A percentile compares a stretch with the other conserved stretches of the same genome.
Evolutionary conservation across 225 moss, liverwort and hornwort species (phyloP).

Genomic region (Sphagnum tenellum): DNA sequence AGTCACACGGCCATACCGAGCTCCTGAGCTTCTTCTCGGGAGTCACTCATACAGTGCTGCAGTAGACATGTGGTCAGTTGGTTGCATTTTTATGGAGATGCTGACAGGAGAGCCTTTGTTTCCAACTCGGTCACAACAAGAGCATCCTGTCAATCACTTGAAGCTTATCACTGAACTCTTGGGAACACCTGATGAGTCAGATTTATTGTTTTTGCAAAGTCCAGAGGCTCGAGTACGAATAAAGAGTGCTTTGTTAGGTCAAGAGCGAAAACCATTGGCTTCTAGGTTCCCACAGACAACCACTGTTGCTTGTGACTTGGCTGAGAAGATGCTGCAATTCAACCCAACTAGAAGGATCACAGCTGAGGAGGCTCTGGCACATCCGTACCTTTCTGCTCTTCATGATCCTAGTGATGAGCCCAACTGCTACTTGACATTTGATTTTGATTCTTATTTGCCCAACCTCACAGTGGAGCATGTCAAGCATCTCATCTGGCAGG

Average conservation of each 20-base stretch:
- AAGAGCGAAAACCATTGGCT: conserved; percentile 39
- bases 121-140: conserved; percentile 41
- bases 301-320: conserved; percentile 42
- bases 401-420: conserved; percentile 57
- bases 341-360: conserved; percentile 46
- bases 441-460: conserved; percentile 48
- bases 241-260: conserved; percentile 43
- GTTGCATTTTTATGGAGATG: conserved; percentile 62
- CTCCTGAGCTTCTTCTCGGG: conserved; percentile 54
- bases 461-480: conserved; percentile 54
- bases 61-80: conserved; percentile 68
- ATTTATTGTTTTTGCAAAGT: conserved; percentile 41
- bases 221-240: conserved; percentile 48
- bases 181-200: conserved; percentile 45
- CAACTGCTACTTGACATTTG: conserved; percentile 39
- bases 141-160: conserved; percentile 54
- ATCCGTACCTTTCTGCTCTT: conserved; percentile 45
- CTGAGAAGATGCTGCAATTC: conserved; percentile 56
- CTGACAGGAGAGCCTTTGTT: conserved; percentile 51
- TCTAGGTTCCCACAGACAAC: conserved; percentile 40
- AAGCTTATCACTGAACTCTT: conserved; percentile 54
- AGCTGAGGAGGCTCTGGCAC: conserved; percentile 51
- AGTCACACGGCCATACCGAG: conserved; percentile 56
- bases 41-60: conserved; percentile 45
- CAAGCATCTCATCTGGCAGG: conserved; percentile 60